Evolutionary conservation across 192 early-diverging fungal species (phyloP), one percentile per base, ranked within the genome.

Genomic region (Backusella sp.): DNA sequence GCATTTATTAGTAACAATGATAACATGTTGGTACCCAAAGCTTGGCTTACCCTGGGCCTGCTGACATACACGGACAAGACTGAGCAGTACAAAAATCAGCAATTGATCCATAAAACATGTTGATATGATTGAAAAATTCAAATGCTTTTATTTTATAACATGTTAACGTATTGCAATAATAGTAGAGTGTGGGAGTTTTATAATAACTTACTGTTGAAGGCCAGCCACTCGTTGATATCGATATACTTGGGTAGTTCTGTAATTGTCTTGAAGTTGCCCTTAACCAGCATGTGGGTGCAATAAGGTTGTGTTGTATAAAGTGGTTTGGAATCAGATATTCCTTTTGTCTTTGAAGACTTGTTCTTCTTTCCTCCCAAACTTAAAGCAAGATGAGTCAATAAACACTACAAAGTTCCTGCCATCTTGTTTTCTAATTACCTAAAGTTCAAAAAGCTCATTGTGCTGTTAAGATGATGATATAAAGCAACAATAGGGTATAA

Each of bases 141-240:
- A 96, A 93, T 0, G 92, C 90, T 92, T 73, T 32, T 32, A 32
- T 32, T 36, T 44, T 41, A 8, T 41, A 30, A 44, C 26, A 26
- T 44, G 11, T 42, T 28, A 42, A 26, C n/a, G 9, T 5, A 12
- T 28, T 17, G 30, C 3, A 26, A 32, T 32, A 11, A 30, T 65
- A 30, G 2, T 17, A 19, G 21, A 19, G 21, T 42, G 17, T 2
- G 32, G 3, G 32, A 32, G 32, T 53, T 53, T 6, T 75, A n/a
- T 37, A 9, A 35, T 21, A 8, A 12, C 77, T 77, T 88, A 91
- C 90, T 86, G 76, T 94, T 95, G 72, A 90, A 88, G 9, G 94
- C 94, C 23, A 93, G 90, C 97, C 97, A 99, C 84, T 99, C 97
- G 80, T 97, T 95, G 30, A 84, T 77, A 79, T 99, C 96, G 1